Evolutionary conservation across 2,329 filamentous ascomycete species (phyloP).

Genomic region (Macrophomina tecta): DNA sequence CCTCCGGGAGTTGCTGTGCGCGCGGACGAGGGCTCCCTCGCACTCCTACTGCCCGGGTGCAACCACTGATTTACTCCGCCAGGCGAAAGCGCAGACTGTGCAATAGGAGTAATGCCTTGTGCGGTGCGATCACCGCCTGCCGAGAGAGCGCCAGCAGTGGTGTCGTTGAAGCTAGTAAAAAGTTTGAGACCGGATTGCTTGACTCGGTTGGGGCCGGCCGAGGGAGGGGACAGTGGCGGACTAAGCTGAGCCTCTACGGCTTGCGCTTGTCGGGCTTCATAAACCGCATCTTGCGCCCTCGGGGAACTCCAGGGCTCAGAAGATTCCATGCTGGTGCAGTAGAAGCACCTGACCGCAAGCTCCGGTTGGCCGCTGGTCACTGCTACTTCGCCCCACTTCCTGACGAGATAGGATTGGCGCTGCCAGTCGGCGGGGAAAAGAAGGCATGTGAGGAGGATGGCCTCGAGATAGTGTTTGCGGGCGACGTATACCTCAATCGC

Average conservation of each 20-base stretch:
- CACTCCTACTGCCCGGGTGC: slow-evolving; percentile 38
- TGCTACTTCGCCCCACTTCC: slow-evolving; percentile 94
- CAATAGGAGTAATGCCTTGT: slow-evolving; percentile 84
- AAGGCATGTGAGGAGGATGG: slow-evolving; percentile 84
- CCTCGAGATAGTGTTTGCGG: slow-evolving; percentile 90
- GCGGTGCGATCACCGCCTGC: slow-evolving; percentile 71
- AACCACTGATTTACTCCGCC: slow-evolving; percentile 56
- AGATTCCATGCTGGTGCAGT: slow-evolving; percentile 85
- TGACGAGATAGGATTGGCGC: slow-evolving; percentile 82
- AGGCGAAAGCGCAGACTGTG: slow-evolving; percentile 70
- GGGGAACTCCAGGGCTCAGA: slow-evolving; percentile 89
- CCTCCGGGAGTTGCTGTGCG: slow-evolving; percentile 64
- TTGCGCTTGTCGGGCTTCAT: slow-evolving; percentile 60
- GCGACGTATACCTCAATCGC: slow-evolving; percentile 96
- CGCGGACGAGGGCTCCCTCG: slow-evolving; percentile 56
- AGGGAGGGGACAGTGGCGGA: slow-evolving; percentile 74
- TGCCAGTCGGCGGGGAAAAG: slow-evolving; percentile 88
- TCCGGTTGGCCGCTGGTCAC: slow-evolving; percentile 87
- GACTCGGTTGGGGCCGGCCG: slow-evolving; percentile 53
- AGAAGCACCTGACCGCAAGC: slow-evolving; percentile 89
- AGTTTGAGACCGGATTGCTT: slow-evolving; percentile 87
- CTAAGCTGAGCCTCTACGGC: slow-evolving; percentile 64
- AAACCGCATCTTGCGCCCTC: slow-evolving; percentile 68
- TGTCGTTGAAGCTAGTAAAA: slow-evolving; percentile 84
- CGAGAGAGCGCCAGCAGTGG: slow-evolving; percentile 63